Evolutionary conservation across 2,329 filamentous ascomycete species (phyloP).

Genomic region (Madurella mycetomatis): DNA sequence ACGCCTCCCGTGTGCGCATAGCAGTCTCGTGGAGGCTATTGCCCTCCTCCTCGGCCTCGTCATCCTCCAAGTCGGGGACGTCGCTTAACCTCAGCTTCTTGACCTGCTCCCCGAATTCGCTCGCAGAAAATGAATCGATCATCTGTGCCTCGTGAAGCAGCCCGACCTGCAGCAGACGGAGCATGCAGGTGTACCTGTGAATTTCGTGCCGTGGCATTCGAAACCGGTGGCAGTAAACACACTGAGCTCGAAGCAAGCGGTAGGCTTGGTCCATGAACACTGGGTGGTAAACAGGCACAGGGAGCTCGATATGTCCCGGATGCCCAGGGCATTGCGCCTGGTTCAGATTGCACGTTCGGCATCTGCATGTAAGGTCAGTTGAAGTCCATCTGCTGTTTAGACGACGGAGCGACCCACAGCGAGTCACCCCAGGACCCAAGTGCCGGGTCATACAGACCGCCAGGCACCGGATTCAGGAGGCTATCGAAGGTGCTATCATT

Average conservation of each 20-base stretch:
- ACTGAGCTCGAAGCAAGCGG: conserved; percentile 79
- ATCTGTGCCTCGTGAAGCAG: conserved; percentile 64
- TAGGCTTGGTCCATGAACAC: conserved; percentile 91
- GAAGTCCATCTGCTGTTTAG: background rate
- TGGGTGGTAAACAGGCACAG: conserved; percentile 91
- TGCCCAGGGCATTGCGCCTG: conserved; percentile 84
- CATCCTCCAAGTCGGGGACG: conserved; percentile 44
- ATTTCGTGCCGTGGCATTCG: conserved; percentile 72
- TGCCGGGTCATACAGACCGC: conserved; percentile 88
- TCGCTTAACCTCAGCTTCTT: conserved; percentile 33
- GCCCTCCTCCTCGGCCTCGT: conserved; percentile 63
- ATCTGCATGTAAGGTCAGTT: conserved; percentile 50
- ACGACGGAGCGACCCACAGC: conserved; percentile 51
- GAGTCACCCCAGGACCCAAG: conserved; percentile 86
- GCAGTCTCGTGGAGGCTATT: conserved; percentile 48
- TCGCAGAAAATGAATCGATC: conserved; percentile 51
- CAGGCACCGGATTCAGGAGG: conserved; percentile 80
- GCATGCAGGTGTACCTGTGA: conserved; percentile 76
- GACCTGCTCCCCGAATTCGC: conserved; percentile 36
- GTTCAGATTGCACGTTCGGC: conserved; percentile 85
- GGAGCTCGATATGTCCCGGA: conserved; percentile 90
- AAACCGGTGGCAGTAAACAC: conserved; percentile 84
- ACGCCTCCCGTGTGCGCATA: conserved; percentile 54
- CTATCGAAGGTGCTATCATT: conserved; percentile 93
- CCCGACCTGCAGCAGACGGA: conserved; percentile 81